A percentile compares a stretch with the other conserved stretches of the same genome.
phyloP scores from a whole-genome alignment of 371 early-diverging fungal genomes.

The Apophysomyces trapeziformis region DNA sequence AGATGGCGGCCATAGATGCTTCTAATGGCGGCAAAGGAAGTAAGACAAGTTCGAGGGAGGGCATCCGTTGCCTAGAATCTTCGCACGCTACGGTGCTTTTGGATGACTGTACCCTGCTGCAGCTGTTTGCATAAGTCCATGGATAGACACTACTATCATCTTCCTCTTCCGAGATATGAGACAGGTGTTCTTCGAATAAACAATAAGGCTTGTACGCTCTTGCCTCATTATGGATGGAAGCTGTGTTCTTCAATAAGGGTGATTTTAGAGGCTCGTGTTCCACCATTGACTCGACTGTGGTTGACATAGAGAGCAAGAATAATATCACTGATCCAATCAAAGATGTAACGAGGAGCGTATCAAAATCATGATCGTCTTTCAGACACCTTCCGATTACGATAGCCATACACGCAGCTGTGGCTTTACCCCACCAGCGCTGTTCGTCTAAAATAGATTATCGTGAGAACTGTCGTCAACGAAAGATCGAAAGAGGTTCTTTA shows the following conservation, averaged over 20 bases:
- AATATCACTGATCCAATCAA: slow-evolving; percentile 39
- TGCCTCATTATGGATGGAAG: slow-evolving; percentile 2
- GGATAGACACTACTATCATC: neutral
- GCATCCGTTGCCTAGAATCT: slow-evolving; percentile 10
- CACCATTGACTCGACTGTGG: slow-evolving; percentile 25
- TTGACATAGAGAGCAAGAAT: slow-evolving; percentile 43
- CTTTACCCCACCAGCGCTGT: slow-evolving; percentile 39
- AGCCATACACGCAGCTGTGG: slow-evolving; percentile 32
- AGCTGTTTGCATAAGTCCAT: neutral
- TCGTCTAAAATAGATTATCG: slow-evolving; percentile 19
- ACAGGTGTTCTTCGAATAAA: slow-evolving; percentile 26
- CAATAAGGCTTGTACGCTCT: slow-evolving; percentile 25
- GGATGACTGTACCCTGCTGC: neutral
- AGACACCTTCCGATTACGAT: slow-evolving; percentile 40
- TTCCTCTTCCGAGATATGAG: slow-evolving; percentile 33
- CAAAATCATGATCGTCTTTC: slow-evolving; percentile 52
- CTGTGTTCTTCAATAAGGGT: slow-evolving; percentile 17
- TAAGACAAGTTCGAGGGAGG: slow-evolving; percentile 23
- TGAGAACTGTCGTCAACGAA: neutral
- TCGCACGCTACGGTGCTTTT: neutral
- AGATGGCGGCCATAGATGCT: slow-evolving; percentile 22
- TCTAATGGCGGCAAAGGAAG: slow-evolving; percentile 25
- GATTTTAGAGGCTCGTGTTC: slow-evolving; percentile 29
- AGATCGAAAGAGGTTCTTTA: no score
- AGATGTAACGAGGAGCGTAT: slow-evolving; percentile 43